Base-by-base conservation (phyloP, 257 asterid species). In the Penstemon eatonii region DNA sequence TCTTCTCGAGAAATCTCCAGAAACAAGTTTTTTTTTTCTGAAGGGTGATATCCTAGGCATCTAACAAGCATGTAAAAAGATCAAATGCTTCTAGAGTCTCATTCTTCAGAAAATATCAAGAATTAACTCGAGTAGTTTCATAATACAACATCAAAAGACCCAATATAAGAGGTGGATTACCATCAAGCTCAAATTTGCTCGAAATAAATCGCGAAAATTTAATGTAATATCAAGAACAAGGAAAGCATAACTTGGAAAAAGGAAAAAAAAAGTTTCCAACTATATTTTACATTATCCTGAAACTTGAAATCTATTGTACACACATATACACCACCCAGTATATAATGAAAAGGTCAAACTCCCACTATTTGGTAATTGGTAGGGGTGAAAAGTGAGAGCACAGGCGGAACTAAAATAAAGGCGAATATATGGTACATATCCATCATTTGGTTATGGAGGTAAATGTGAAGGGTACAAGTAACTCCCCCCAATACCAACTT, bases 71-170 rank as follows among this genome's bases (percentile, higher is more conserved):
- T 25, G 60, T 50, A 15, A 59, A 57, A 13, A 12, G 52, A 36
- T 52, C 18, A 50, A 65, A 59, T 40, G 56, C 67, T 62, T 42
- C 57, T 44, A 10, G 36, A 44, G 37, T 36, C 37, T 10, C 9
- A 52, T 46, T 42, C 39, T 55, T 63, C 40, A 13, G 45, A 37
- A 60, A 6, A 13, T 54, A 25, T 39, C 36, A 8, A 8, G 39
- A 5, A 62, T 47, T 4, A 39, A 10, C 63, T 11, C 12, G 33
- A 46, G 52, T 6, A 7, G 52, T 12, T 7, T 47, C 49, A 19
- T 52, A 8, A 49, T 33, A 54, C 10, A 42, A n/a, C 54, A 13
- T 43, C 39, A 70, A 61, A 56, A 63, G 70, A 64, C 43, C 64
- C 51, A 13, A 60, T 43, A 19, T 6, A 15, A 25, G 13, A 13